Evolutionary conservation across 2,329 filamentous ascomycete genomes (phyloP), one percentile per base, ranked within the genome.

Genomic region (Exophiala dermatitidis): DNA sequence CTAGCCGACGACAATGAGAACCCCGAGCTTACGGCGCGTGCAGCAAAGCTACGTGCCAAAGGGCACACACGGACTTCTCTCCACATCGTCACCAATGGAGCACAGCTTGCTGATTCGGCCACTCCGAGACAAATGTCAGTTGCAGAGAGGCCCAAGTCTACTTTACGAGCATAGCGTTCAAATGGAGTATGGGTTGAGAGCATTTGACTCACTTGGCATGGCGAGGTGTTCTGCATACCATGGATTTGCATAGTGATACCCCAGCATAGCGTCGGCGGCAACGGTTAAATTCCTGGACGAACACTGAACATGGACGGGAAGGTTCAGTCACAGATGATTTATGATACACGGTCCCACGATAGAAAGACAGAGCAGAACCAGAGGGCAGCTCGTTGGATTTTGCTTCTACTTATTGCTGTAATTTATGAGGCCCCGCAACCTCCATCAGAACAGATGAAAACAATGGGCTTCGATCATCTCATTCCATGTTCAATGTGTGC

Each of bases 201-300:
- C 34, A 54, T 51, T 53, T 50, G 29, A 50, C 42, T 38, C 31
- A 52, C 46, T 56, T 59, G 54, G 54, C 52, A 54, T 59, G 54
- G 54, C 52, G 57, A 59, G 57, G 54, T 57, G 49, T 57, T 54
- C 51, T 55, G 49, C 51, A 54, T 53, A 52, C 45, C 48, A 51
- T 48, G 57, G 57, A 51, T 54, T 54, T 54, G 57, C 54, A 57
- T 53, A 53, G 49, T 57, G 57, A 59, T 59, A 59, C 57, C 57
- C 57, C 57, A 59, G 53, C 53, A 56, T 59, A 56, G 57, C 57
- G 52, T 57, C 52, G 52, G 50, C 49, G 52, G 55, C 44, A 54
- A 54, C 46, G 56, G 56, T 51, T 51, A 31, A 56, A 43, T 44
- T 45, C 45, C 42, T 48, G 41, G 44, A 53, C 26, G 46, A 36